These are phyloP conservation scores for Kingdonia uniflora DNA, from an alignment of 164 flowering plant genomes.

Conservation along the genomic window DNA sequence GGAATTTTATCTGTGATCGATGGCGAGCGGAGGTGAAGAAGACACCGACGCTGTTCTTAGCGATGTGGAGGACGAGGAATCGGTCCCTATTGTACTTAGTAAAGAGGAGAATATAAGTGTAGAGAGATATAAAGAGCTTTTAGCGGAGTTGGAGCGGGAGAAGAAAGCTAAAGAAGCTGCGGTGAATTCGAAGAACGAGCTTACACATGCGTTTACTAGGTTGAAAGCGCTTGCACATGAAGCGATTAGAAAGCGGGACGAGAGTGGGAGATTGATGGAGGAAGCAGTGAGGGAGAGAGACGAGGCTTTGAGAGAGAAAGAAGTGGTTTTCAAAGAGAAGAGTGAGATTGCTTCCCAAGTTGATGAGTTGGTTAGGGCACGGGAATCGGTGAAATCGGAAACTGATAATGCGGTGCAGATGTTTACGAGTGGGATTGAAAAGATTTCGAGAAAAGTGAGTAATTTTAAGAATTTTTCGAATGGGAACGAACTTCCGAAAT, in stretches of 20 bases:
- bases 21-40: slow-evolving; percentile 22
- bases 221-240: slow-evolving; percentile 23
- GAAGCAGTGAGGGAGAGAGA: slow-evolving; percentile 63
- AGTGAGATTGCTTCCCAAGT: slow-evolving; percentile 41
- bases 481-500: slow-evolving; percentile 62
- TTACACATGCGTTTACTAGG: slow-evolving; percentile 42
- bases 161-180: slow-evolving; percentile 48
- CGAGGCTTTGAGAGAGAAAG: slow-evolving; percentile 20
- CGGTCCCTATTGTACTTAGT: slow-evolving; percentile 26
- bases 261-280: slow-evolving; percentile 40
- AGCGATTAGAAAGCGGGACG: slow-evolving; percentile 77
- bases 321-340: slow-evolving; percentile 13
- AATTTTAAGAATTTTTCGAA: slow-evolving; percentile 48
- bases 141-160: slow-evolving; percentile 76
- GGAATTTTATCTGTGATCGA: too few species aligned
- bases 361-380: slow-evolving; percentile 41
- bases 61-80: slow-evolving; percentile 73
- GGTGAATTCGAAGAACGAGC: slow-evolving; percentile 60
- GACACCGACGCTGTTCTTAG: slow-evolving; percentile 68
- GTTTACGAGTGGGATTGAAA: slow-evolving; percentile 76
- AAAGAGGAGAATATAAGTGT: slow-evolving; percentile 16
- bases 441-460: slow-evolving; percentile 66
- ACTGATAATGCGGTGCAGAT: slow-evolving; percentile 59
- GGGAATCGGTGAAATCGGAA: slow-evolving; percentile 48
- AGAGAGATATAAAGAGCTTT: slow-evolving; percentile 45